Base-by-base conservation (phyloP, 768 basidiomycete species). In the Lactifluus subvellereus region DNA sequence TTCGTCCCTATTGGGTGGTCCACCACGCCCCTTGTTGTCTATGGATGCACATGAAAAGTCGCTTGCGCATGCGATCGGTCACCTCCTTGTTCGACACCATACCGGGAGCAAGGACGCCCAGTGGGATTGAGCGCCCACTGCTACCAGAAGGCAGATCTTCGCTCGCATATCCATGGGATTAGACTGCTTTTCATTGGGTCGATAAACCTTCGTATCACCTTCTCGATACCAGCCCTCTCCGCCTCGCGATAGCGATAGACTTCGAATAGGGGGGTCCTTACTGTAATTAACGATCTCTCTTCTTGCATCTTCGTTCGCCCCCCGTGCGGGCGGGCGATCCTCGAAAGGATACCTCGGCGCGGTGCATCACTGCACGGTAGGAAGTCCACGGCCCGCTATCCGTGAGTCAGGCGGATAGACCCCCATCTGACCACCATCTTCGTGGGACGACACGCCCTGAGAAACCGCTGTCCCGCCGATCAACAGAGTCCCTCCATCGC, bases 151-250 rank as follows among this genome's bases (percentile, higher is more conserved):
- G 57, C 54, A 54, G 62, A 59, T 59, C 62, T 63, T 53, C 51
- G 37, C 45, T 32, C 40, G 52, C 62, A 53, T 47, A 50, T 63
- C 52, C 57, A 62, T 59, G 62, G 52, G 37, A 37, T 27, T 30
- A 35, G 38, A 37, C 37, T 16, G 51, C 18, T 63, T 59, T 63
- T 59, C 60, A 61, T 61, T 61, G 60, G 60, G 22, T 61, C 52
- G 60, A 61, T 61, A 61, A 61, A 61, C 60, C 20, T 61, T 54
- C 45, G 37, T 40, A 8, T 48, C 35, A 42, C 47, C 30, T 63
- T 54, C 62, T 40, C 38, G 52, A 63, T 59, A 59, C 40, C 55
- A 30, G 35, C 50, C 43, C 33, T 16, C 43, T 53, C 56, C 37
- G 35, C 56, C 43, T 42, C 38, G 22, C 62, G 45, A 54, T 54